phyloP scores from a whole-genome alignment of 441 rosid genomes.

The Geranium incanum region DNA sequence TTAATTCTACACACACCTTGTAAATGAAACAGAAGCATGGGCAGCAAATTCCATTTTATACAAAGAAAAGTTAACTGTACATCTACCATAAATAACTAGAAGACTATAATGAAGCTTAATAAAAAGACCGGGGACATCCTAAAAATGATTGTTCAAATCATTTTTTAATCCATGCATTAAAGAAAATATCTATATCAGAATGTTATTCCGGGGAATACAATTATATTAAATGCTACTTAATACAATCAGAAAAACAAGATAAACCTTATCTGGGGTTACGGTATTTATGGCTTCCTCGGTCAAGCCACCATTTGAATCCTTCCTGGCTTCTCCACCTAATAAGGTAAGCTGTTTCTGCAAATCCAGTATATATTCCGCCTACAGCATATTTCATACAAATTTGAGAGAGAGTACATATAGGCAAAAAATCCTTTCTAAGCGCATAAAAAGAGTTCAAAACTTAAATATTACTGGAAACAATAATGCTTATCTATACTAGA shows the following conservation, averaged over 20 bases:
- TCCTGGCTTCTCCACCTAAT: constrained; percentile 60
- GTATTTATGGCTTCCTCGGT: constrained; percentile 54
- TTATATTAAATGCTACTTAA: background rate
- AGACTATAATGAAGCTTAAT: background rate
- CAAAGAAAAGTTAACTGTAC: no score
- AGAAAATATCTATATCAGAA: background rate
- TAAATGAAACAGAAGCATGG: constrained; percentile 4
- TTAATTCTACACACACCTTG: no score
- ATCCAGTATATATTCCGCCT: constrained; percentile 80
- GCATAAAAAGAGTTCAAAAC: background rate
- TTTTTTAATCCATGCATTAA: background rate
- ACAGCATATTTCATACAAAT: constrained; percentile 22
- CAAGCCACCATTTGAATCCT: constrained; percentile 49
- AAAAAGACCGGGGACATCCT: background rate
- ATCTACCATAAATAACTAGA: background rate
- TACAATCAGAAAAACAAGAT: constrained; percentile 3
- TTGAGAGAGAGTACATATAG: background rate
- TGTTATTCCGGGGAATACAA: background rate
- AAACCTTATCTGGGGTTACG: constrained; percentile 66
- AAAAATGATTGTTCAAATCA: background rate
- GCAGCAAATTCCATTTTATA: background rate
- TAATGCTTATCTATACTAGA: no score
- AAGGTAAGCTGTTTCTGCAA: constrained; percentile 88
- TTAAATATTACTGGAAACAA: no score
- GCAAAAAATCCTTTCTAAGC: constrained; percentile 9